phyloP scores from a whole-genome alignment of 1,284 basidiomycete species.

The Microbotryum saponariae region DNA sequence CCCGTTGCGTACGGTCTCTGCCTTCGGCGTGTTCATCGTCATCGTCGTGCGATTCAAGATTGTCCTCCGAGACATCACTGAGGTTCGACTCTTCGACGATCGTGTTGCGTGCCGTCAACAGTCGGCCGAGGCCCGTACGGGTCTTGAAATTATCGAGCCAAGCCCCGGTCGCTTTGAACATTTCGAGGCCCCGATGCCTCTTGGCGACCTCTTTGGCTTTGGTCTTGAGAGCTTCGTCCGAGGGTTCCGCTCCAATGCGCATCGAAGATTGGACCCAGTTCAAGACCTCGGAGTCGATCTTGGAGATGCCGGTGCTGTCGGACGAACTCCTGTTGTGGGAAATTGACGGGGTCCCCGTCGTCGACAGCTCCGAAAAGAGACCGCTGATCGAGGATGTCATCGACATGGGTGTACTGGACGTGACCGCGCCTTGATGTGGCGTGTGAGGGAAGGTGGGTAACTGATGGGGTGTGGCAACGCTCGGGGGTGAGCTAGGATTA shows the following conservation, averaged over 20 bases:
- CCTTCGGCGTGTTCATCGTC: neutral
- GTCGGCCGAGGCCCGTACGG: slow-evolving; percentile 41
- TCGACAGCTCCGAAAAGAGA: neutral
- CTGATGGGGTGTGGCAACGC: slow-evolving; percentile 29
- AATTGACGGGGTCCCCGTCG: neutral
- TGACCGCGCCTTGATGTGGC: slow-evolving; percentile 16
- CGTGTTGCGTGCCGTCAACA: neutral
- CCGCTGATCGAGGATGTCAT: neutral
- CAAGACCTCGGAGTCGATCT: slow-evolving; percentile 59
- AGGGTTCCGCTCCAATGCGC: slow-evolving; percentile 49
- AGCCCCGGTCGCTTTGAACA: slow-evolving; percentile 80
- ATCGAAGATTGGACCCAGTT: slow-evolving; percentile 53
- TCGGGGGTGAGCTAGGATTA: slow-evolving; percentile 54
- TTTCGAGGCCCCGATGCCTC: slow-evolving; percentile 43
- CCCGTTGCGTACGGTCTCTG: no score
- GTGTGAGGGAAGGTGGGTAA: slow-evolving; percentile 31
- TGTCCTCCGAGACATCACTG: neutral
- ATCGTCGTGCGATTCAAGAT: neutral
- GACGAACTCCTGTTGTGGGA: neutral
- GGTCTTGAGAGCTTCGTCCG: slow-evolving; percentile 61
- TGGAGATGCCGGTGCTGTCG: slow-evolving; percentile 51
- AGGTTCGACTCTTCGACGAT: slow-evolving; percentile 6
- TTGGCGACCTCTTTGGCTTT: slow-evolving; percentile 62
- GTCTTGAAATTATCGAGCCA: slow-evolving; percentile 90
- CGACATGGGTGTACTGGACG: slow-evolving; percentile 1